A percentile compares a stretch with the other conserved stretches of the same genome.
These are phyloP conservation scores for Phytophthora lateralis DNA, from an alignment of 352 stramenopile species.

Conservation along the genomic window DNA sequence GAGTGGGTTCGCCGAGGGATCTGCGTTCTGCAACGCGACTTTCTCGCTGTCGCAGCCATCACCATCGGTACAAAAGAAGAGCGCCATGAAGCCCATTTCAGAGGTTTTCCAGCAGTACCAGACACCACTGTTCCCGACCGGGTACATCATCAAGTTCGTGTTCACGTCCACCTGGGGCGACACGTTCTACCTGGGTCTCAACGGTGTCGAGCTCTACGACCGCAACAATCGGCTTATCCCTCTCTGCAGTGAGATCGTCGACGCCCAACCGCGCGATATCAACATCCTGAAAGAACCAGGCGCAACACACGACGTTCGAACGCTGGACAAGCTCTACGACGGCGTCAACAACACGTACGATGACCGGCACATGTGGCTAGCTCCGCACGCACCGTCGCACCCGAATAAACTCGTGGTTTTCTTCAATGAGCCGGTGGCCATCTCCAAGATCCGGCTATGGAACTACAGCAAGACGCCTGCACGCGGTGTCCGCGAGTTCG, in stretches of 20 bases:
- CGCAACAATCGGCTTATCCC: slow-evolving; percentile 49
- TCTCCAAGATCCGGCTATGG: slow-evolving; percentile 85
- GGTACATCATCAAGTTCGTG: slow-evolving; percentile 89
- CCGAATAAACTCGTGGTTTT: slow-evolving; percentile 78
- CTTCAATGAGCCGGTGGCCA: slow-evolving; percentile 76
- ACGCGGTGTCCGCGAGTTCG: slow-evolving; percentile 79
- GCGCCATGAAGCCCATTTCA: slow-evolving; percentile 52
- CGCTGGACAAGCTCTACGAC: slow-evolving; percentile 80
- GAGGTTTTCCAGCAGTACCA: slow-evolving; percentile 89
- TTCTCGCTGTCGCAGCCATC: slow-evolving; percentile 19
- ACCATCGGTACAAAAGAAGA: slow-evolving; percentile 13
- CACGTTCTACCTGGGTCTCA: slow-evolving; percentile 79
- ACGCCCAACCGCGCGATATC: slow-evolving; percentile 73
- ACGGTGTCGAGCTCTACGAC: slow-evolving; percentile 82
- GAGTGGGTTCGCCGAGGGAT: slow-evolving; percentile 9
- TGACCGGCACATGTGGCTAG: slow-evolving; percentile 78
- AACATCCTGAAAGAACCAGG: slow-evolving; percentile 85
- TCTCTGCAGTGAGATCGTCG: slow-evolving; percentile 54
- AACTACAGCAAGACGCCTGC: slow-evolving; percentile 89
- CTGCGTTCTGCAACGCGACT: slow-evolving; percentile 8
- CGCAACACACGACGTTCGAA: slow-evolving; percentile 60
- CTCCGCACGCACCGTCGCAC: slow-evolving; percentile 61
- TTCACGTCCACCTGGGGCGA: slow-evolving; percentile 81
- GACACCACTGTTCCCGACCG: slow-evolving; percentile 78
- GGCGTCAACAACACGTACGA: slow-evolving; percentile 80